phyloP scores from a whole-genome alignment of 2,329 filamentous ascomycete genomes.

The Rosellinia necatrix region DNA sequence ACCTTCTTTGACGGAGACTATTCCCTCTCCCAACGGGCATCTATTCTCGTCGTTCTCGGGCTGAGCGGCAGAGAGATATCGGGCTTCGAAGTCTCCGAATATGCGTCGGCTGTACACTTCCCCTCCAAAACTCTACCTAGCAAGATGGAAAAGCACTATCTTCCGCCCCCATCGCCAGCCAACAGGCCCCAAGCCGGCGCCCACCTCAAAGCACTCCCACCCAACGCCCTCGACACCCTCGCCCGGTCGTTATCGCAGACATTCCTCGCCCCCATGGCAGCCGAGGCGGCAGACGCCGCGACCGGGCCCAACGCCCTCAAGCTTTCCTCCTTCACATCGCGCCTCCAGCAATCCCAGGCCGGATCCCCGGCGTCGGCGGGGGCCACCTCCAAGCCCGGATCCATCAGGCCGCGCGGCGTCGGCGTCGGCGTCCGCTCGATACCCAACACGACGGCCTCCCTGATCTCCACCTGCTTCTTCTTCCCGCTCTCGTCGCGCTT shows the following conservation, averaged over 20 bases:
- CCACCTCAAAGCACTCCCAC: conserved; percentile 55
- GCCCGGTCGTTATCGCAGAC: conserved; percentile 68
- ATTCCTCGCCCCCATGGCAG: conserved; percentile 82
- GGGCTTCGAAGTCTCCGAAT: conserved; percentile 67
- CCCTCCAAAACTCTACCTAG: conserved; percentile 80
- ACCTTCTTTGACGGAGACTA: conserved; percentile 93
- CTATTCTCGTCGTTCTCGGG: conserved; percentile 80
- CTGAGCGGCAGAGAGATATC: conserved; percentile 83
- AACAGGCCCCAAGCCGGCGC: conserved; percentile 37
- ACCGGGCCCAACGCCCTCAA: conserved; percentile 86
- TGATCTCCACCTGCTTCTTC: conserved; percentile 81
- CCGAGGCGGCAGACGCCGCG: conserved; percentile 76
- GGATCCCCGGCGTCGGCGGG: conserved; percentile 23
- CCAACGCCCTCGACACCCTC: conserved; percentile 69
- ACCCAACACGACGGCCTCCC: conserved; percentile 76
- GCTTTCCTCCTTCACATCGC: conserved; percentile 83
- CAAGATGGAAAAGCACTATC: conserved; percentile 74
- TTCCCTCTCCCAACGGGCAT: conserved; percentile 81
- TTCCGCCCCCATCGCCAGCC: conserved; percentile 41
- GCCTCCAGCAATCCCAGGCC: conserved; percentile 59
- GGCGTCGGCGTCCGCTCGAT: conserved; percentile 61
- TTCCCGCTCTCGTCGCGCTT: conserved; percentile 83
- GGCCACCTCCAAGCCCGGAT: conserved; percentile 36
- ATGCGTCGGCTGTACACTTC: conserved; percentile 61
- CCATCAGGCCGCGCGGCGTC: too few relatives aligned